These are phyloP conservation scores for Aquanectria penicillioides DNA, from an alignment of 2,329 filamentous ascomycete species.

Conservation along the genomic window DNA sequence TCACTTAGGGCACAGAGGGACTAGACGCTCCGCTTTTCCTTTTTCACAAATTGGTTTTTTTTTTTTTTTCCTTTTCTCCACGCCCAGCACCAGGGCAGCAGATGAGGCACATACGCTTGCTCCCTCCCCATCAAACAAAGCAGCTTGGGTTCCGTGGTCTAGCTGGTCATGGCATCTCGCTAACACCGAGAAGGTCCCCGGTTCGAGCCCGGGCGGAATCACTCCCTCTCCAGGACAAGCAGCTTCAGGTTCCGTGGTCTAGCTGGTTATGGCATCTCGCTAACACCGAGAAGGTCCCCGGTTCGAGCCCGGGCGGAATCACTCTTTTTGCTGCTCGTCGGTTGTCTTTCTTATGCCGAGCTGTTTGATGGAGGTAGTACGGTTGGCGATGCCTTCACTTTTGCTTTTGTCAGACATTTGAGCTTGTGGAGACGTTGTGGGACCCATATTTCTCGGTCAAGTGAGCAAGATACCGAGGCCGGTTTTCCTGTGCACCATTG, in stretches of 20 bases:
- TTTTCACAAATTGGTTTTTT: neutral
- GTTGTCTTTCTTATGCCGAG: neutral
- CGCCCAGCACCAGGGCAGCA: neutral
- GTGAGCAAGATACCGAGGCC: too few relatives aligned
- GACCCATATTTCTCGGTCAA: too few relatives aligned
- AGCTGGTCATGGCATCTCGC: constrained; percentile 42
- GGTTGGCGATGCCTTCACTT: constrained; percentile 1
- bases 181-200: constrained; percentile 44
- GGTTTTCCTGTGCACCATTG: too few relatives aligned
- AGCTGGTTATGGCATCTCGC: constrained; percentile 28
- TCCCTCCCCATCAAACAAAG: neutral
- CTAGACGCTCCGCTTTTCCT: neutral
- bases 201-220: constrained; percentile 42
- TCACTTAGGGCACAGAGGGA: constrained; percentile 3
- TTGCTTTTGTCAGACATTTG: neutral
- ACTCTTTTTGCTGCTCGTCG: constrained; percentile 16
- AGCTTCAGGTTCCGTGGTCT: constrained; percentile 21
- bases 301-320: constrained; percentile 29
- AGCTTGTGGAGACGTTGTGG: neutral
- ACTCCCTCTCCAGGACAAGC: constrained; percentile 22
- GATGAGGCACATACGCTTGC: constrained; percentile 1
- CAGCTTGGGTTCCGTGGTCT: constrained; percentile 38
- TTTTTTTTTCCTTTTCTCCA: neutral
- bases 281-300: constrained; percentile 31
- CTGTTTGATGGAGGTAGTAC: too few relatives aligned